phyloP scores from a whole-genome alignment of 2,329 filamentous ascomycete species.

The Xylariaceae sp. region DNA sequence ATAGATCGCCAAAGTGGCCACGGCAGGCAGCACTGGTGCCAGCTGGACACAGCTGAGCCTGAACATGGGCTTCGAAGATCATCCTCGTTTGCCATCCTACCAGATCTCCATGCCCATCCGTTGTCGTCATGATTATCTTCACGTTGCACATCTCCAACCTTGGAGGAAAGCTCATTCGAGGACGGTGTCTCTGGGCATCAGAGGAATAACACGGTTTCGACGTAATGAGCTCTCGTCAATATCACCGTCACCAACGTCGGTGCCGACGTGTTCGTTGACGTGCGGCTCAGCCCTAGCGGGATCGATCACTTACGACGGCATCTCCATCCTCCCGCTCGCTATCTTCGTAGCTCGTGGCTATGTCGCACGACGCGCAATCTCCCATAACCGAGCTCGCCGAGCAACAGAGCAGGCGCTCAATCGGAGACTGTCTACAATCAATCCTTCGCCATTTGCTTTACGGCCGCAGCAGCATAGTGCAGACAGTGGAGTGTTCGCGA shows the following conservation, averaged over 20 bases:
- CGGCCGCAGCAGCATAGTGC: background rate
- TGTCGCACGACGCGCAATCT: constrained; percentile 1
- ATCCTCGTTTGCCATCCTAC: no score
- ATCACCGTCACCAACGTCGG: no score
- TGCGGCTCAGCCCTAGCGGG: background rate
- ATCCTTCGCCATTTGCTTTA: background rate
- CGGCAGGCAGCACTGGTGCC: no score
- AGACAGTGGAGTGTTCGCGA: background rate
- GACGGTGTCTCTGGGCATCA: background rate
- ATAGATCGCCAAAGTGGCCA: no score
- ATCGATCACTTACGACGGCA: background rate
- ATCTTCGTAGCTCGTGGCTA: constrained; percentile 8
- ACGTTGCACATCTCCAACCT: no score
- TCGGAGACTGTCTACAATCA: background rate
- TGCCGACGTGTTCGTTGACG: no score
- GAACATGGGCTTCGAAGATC: no score
- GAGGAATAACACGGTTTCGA: background rate
- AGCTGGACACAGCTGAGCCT: no score
- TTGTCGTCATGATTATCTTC: no score
- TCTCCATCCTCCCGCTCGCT: background rate
- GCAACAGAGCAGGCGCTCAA: background rate
- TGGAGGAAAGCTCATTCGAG: background rate
- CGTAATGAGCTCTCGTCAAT: background rate
- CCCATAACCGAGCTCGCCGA: background rate
- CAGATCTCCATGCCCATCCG: no score